A percentile compares a stretch with the other conserved stretches of the same genome.
These are phyloP conservation scores for Silene coronaria DNA, from an alignment of 179 eudicot genomes.

Conservation along the genomic window DNA sequence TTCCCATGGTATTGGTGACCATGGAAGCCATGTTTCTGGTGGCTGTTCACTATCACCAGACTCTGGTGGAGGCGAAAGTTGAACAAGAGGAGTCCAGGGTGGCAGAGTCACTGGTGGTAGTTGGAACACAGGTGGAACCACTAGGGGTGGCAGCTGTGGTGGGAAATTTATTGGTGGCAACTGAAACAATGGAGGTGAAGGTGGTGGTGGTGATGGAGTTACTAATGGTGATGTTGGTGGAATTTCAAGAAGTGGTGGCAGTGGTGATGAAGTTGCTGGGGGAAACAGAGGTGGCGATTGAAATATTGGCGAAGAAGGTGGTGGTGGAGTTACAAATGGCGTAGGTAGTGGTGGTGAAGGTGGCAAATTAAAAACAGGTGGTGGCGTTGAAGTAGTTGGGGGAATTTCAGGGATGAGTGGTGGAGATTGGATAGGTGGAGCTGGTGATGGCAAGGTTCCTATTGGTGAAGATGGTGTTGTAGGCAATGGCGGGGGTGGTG, in stretches of 20 bases:
- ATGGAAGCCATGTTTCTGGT: conserved; percentile 23
- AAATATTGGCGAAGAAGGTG: conserved; percentile 6
- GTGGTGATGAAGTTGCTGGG: neutral
- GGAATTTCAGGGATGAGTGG: neutral
- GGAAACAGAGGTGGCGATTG: conserved; percentile 10
- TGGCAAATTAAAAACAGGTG: neutral
- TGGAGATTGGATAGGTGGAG: neutral
- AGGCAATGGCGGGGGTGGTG: conserved; percentile 7
- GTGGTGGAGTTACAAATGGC: neutral
- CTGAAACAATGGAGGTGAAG: conserved; percentile 14
- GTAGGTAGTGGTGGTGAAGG: neutral
- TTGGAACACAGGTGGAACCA: conserved; percentile 11
- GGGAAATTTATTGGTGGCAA: conserved; percentile 14
- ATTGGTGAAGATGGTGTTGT: conserved; percentile 8
- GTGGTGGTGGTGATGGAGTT: conserved; percentile 18
- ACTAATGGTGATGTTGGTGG: neutral
- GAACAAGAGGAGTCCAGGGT: conserved; percentile 15
- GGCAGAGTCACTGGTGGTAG: conserved; percentile 17
- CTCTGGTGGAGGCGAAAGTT: conserved; percentile 17
- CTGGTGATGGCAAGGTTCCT: conserved; percentile 3
- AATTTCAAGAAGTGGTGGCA: neutral
- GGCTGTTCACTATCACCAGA: conserved; percentile 11
- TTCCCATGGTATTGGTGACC: conserved; percentile 23
- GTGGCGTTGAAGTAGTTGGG: neutral
- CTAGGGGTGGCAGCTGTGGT: conserved; percentile 13